Evolutionary conservation across 345 rosid species (phyloP), one percentile per base, ranked within the genome.

Genomic region (Cochlearia excelsa): DNA sequence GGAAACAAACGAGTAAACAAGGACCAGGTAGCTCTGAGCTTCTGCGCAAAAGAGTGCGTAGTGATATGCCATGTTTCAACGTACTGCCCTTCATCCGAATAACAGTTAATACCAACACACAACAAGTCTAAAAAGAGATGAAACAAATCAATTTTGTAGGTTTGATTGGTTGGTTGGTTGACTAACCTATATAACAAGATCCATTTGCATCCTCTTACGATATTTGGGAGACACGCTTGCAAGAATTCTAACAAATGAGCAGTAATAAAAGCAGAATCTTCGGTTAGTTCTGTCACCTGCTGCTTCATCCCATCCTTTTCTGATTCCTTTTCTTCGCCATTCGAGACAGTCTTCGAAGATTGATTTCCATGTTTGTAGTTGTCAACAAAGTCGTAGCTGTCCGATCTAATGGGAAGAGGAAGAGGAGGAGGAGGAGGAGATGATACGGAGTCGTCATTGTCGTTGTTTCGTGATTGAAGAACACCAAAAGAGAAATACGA

Each of bases 21-120:
- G 94, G 97, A 57, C 99, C 99, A 64, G 88, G 69, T 64, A 81
- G 74, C 63, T 77, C 85, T 43, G 82, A 74, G 39, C 97, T 93
- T 68, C 77, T 93, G 31, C 94, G 89, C 30, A 93, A 59, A 44
- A 93, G 95, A 0, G 99, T 93, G 46, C 89, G 99, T 5, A 93
- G 86, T 58, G 97, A 88, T 66, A 86, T 93, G 29, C 97, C 99
- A 82, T 93, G 91, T 77, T 82, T 93, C 76, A 80, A 74, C 69
- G 97, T 86, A 75, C 99, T 89, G 97, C 95, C 95, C 95, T 93
- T 88, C 89, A 88, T 75, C 82, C 57, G 57, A 16, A 84, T 31
- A 75, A 69, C 51, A 75, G 70, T 55, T 38, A 72, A 74, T 37
- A 64, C 31, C 63, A 55, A 75, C 76, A 71, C 27, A 29, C 27